Evolutionary conservation across 306 rosid genomes (phyloP).

Genomic region (Rubus parviflorus): DNA sequence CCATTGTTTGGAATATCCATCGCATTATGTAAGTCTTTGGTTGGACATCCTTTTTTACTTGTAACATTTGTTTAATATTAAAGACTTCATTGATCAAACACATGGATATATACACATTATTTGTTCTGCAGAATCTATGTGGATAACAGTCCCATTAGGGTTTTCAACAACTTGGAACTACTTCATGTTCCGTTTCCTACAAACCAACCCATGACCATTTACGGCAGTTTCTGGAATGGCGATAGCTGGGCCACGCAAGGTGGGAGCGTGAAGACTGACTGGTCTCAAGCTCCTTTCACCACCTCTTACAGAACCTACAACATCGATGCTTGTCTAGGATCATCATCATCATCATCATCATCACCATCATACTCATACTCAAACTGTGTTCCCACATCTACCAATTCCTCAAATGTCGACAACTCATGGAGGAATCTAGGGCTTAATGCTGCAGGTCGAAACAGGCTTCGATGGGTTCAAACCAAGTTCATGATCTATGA

Average conservation of each 20-base stretch:
- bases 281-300: slow-evolving; percentile 49
- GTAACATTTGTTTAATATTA: too few relatives aligned
- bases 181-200: slow-evolving; percentile 36
- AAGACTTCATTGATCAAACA: too few relatives aligned
- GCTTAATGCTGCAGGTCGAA: slow-evolving; percentile 30
- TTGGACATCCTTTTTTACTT: too few relatives aligned
- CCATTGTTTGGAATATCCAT: slow-evolving; percentile 38
- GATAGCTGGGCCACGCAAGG: slow-evolving; percentile 59
- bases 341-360: neutral
- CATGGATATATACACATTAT: too few relatives aligned
- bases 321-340: slow-evolving; percentile 32
- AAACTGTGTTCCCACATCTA: slow-evolving; percentile 3
- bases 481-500: slow-evolving; percentile 39
- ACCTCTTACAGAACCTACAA: slow-evolving; percentile 37
- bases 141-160: slow-evolving; percentile 40
- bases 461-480: slow-evolving; percentile 40
- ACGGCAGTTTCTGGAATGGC: slow-evolving; percentile 45
- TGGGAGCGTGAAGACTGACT: slow-evolving; percentile 43
- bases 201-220: slow-evolving; percentile 46
- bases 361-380: neutral
- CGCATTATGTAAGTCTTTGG: slow-evolving; percentile 38
- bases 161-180: slow-evolving; percentile 41
- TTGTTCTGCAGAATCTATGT: slow-evolving; percentile 32
- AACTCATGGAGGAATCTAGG: slow-evolving; percentile 18
- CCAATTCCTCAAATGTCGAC: neutral